Base-by-base conservation (phyloP, 139 green algal genomes). In the Raphidocelis subcapitata region DNA sequence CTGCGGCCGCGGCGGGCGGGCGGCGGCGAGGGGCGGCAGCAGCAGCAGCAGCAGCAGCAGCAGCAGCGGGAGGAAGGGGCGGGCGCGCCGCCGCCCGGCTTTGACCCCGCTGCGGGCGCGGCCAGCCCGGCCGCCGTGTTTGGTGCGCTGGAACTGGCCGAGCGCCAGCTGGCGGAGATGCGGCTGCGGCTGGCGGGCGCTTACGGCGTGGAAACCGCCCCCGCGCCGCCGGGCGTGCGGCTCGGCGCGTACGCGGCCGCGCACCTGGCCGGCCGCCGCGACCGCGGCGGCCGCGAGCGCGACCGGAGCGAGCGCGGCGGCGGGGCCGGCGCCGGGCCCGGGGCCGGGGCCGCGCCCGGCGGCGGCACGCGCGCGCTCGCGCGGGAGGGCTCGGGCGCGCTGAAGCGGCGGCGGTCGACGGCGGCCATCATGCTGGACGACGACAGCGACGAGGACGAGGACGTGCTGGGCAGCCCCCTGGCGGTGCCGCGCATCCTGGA, bases 121-220 rank as follows among this genome's bases (percentile, higher is more conserved):
- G 15, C 61, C 1, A 49, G 72, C 14, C 61, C 80, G 3, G 74
- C 65, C 3, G 44, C 61, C 20, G 44, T 85, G 2, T 82, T 75
- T 54, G 63, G 57, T 41, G 60, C 64, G 3, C 52, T 87, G 26
- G 77, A 87, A 26, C 66, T 82, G 2, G 69, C 84, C 20, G 77
- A 87, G 65, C 55, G 71, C 59, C 70, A 82, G 59, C 66, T 87
- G 10, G n/a, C 33, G 0, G 33, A 35, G 3, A 66, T 74, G 31
- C 68, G 72, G 20, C 52, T 59, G 0, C 55, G 67, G 10, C 62
- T 86, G n/a, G 55, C 70, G 10, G 59, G 70, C 10, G 57, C 68
- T 0, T 86, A 68, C 47, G 69, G 73, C 29, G 37, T 85, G 1
- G 75, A 82, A 18, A 44, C 63, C 3, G 32, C 28, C 1, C 24